A percentile compares a stretch with the other conserved stretches of the same genome.
Evolutionary conservation across 805 yeast species (phyloP).

Genomic region (Blastobotrys attinorum): DNA sequence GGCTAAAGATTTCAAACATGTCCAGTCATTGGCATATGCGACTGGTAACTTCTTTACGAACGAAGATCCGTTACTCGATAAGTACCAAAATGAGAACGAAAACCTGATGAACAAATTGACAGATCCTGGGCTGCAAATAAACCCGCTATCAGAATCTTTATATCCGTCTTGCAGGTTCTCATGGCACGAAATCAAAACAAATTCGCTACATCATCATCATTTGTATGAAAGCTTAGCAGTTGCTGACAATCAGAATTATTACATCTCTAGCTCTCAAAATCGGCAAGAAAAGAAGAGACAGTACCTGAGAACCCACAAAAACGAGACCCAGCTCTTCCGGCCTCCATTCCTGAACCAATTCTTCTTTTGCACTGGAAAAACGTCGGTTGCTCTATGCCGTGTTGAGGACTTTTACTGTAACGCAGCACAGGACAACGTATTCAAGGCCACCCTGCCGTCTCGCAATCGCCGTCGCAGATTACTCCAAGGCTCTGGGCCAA

Average conservation of each 20-base stretch:
- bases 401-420: constrained; percentile 41
- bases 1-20: constrained; percentile 39
- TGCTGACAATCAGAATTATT: too few species aligned
- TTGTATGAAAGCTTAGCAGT: too few species aligned
- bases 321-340: too few species aligned
- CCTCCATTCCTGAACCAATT: constrained; percentile 27
- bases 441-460: too few species aligned
- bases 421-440: constrained; percentile 33
- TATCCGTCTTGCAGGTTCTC: too few species aligned
- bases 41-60: constrained; percentile 38
- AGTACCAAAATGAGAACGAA: constrained; percentile 7
- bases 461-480: too few species aligned
- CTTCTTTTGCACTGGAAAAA: constrained; percentile 38
- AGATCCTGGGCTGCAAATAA: too few species aligned
- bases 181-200: constrained; percentile 14
- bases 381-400: constrained; percentile 38
- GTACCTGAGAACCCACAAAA: too few species aligned
- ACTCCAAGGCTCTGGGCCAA: too few species aligned
- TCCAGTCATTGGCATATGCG: constrained; percentile 38
- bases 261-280: too few species aligned
- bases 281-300: too few species aligned
- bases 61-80: constrained; percentile 23
- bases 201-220: constrained; percentile 8
- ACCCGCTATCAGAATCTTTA: constrained; percentile 15
- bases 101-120: neutral